phyloP scores from a whole-genome alignment of 345 rosid species.

The Orychophragmus violaceus region DNA sequence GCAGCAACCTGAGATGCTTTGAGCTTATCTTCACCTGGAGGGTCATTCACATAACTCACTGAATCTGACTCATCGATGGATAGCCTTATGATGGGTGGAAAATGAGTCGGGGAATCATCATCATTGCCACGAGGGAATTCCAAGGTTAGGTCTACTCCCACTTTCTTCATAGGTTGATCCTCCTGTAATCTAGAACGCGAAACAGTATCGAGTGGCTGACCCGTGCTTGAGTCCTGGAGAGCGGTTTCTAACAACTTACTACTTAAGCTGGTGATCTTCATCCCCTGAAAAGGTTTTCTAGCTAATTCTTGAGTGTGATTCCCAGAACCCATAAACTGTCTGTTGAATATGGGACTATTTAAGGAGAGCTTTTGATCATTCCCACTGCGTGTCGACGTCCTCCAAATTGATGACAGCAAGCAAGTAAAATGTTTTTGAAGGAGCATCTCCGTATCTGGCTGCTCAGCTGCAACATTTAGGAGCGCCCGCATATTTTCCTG shows the following conservation, averaged over 20 bases:
- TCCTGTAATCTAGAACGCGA: conserved; percentile 38
- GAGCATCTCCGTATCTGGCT: conserved; percentile 79
- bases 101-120: conserved; percentile 41
- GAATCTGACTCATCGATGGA: conserved; percentile 47
- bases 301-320: conserved; percentile 33
- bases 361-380: conserved; percentile 31
- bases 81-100: conserved; percentile 54
- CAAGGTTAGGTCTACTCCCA: conserved; percentile 58
- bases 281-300: conserved; percentile 41
- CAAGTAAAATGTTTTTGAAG: conserved; percentile 90
- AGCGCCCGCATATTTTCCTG: conserved; percentile 83
- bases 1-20: conserved; percentile 43
- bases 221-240: conserved; percentile 49
- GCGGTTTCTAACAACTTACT: conserved; percentile 63
- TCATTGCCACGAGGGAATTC: conserved; percentile 50
- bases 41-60: conserved; percentile 24
- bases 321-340: conserved; percentile 41
- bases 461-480: conserved; percentile 63
- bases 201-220: conserved; percentile 32
- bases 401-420: conserved; percentile 81
- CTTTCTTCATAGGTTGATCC: conserved; percentile 34
- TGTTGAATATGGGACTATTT: conserved; percentile 45
- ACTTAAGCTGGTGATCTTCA: conserved; percentile 51
- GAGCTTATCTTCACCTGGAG: conserved; percentile 37
- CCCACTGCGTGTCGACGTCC: conserved; percentile 33